Percentiles rank a stretch among this genome's conserved stretches.
These are phyloP conservation scores for Moricandia arvensis DNA, from an alignment of 345 rosid species.

Conservation along the genomic window DNA sequence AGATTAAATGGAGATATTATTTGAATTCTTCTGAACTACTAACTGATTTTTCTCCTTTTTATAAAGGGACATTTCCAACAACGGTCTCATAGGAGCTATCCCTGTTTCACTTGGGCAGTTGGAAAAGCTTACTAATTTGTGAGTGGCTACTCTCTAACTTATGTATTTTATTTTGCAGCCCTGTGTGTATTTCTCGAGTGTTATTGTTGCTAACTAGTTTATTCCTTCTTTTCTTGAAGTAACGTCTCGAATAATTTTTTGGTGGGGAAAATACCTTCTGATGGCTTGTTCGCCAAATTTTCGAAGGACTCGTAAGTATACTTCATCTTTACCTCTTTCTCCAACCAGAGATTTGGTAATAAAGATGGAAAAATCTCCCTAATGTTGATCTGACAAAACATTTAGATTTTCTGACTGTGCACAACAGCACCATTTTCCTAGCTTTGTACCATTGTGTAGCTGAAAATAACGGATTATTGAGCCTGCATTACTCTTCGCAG, in stretches of 20 bases:
- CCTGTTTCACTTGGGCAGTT: slow-evolving; percentile 79
- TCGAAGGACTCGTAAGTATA: slow-evolving; percentile 68
- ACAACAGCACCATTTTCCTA: not conserved
- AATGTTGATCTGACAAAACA: slow-evolving; percentile 6
- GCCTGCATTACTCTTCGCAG: slow-evolving; percentile 44
- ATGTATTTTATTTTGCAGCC: not conserved
- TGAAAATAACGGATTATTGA: slow-evolving; percentile 4
- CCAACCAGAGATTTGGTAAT: slow-evolving; percentile 3
- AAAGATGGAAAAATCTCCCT: not conserved
- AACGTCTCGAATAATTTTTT: slow-evolving; percentile 89
- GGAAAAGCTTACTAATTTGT: slow-evolving; percentile 60
- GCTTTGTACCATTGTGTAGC: not conserved
- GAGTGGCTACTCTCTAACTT: slow-evolving; percentile 45
- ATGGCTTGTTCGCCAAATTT: slow-evolving; percentile 60
- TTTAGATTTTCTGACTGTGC: not conserved
- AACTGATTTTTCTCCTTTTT: slow-evolving; percentile 11
- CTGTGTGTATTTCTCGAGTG: not conserved
- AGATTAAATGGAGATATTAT: not conserved
- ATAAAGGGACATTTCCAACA: slow-evolving; percentile 78
- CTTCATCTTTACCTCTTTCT: not conserved
- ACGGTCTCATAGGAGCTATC: slow-evolving; percentile 63
- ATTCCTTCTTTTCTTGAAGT: slow-evolving; percentile 49
- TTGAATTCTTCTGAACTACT: slow-evolving; percentile 13
- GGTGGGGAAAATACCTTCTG: slow-evolving; percentile 74
- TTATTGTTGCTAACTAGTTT: slow-evolving; percentile 32